Evolutionary conservation across 208 protist species (phyloP).

Genomic region (Blastocrithidia nonstop): DNA sequence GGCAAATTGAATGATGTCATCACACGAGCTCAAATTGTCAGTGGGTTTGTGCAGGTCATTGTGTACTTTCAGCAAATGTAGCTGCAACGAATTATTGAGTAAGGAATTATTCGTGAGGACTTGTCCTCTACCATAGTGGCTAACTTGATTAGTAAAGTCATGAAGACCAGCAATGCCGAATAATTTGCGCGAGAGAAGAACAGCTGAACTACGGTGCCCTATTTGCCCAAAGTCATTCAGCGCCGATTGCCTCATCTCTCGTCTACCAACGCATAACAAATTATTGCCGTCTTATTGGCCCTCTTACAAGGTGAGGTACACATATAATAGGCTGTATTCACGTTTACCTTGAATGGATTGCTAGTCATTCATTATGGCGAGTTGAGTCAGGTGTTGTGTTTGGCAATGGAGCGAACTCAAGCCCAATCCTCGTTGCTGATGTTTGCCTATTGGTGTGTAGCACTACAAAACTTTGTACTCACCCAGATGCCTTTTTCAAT

Average conservation of each 20-base stretch:
- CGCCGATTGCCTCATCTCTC: neutral
- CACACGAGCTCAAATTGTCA: neutral
- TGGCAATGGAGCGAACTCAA: neutral
- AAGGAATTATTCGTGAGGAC: neutral
- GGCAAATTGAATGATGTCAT: too few species aligned
- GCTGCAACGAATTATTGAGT: neutral
- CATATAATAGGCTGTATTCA: neutral
- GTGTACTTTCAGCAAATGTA: neutral
- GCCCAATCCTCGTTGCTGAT: neutral
- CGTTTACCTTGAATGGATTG: neutral
- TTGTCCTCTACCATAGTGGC: neutral
- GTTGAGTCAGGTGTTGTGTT: neutral
- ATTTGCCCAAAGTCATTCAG: neutral
- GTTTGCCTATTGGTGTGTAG: neutral
- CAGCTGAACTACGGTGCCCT: too few species aligned
- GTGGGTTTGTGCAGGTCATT: neutral
- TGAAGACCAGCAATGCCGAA: neutral
- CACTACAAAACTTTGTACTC: neutral
- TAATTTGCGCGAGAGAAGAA: too few species aligned
- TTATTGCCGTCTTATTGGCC: neutral
- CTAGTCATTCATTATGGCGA: neutral
- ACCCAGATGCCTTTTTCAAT: neutral
- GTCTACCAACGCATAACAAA: neutral
- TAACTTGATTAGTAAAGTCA: neutral
- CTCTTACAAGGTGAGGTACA: neutral